Conservation (phyloP, 192 early-diverging fungal genomes). For the Chytriomyces sp. region DNA sequence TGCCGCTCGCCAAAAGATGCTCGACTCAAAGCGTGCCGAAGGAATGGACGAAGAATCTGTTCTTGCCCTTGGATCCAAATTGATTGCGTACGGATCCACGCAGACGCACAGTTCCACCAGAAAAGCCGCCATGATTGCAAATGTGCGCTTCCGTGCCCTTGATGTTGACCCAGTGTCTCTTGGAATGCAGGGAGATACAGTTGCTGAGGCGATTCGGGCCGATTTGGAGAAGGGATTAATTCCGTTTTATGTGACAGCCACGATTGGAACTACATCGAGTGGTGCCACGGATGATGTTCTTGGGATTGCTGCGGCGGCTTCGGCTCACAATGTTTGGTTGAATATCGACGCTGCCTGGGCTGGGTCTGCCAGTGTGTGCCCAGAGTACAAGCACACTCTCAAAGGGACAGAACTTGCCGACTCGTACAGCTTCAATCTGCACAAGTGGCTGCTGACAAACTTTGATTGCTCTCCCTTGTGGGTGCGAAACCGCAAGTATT, state of each 20-base stretch:
- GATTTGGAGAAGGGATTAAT: constrained; percentile 60
- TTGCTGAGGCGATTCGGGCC: constrained; percentile 50
- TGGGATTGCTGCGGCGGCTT: constrained; percentile 56
- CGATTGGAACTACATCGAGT: constrained; percentile 68
- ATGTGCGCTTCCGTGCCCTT: constrained; percentile 45
- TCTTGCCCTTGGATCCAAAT: constrained; percentile 27
- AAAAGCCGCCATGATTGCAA: constrained; percentile 61
- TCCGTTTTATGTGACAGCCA: constrained; percentile 67
- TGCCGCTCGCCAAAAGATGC: constrained; percentile 56
- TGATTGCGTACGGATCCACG: constrained; percentile 67
- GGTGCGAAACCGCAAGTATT: constrained; percentile 53
- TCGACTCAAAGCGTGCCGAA: constrained; percentile 40
- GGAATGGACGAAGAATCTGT: constrained; percentile 44
- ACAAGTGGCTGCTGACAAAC: constrained; percentile 71
- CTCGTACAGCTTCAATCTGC: constrained; percentile 66
- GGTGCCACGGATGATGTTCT: constrained; percentile 60
- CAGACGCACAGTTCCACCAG: constrained; percentile 65
- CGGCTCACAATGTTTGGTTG: constrained; percentile 56
- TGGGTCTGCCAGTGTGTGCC: constrained; percentile 61
- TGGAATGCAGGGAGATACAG: constrained; percentile 47
- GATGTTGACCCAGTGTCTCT: constrained; percentile 44
- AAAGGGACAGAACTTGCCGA: constrained; percentile 59
- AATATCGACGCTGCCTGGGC: constrained; percentile 74
- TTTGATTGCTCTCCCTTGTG: constrained; percentile 71
- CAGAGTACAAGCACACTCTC: constrained; percentile 58